phyloP scores from a whole-genome alignment of 192 early-diverging fungal species.

The Lobosporangium transversale region DNA sequence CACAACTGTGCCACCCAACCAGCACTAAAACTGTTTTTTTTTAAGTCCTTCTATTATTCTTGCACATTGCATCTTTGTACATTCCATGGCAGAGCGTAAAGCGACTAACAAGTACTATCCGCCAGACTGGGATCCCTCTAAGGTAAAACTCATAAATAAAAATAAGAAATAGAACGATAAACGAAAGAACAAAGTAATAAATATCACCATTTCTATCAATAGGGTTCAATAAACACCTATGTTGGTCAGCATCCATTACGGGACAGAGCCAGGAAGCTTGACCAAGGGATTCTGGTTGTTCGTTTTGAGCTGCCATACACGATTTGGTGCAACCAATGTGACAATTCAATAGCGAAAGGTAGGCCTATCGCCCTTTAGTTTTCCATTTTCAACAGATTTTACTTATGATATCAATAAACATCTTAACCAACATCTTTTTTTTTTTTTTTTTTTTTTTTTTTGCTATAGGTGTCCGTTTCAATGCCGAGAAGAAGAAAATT shows the following conservation, averaged over 20 bases:
- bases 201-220: not conserved
- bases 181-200: too few relatives aligned
- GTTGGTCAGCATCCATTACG: conserved; percentile 91
- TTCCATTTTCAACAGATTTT: not conserved
- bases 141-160: too few relatives aligned
- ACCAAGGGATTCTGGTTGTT: conserved; percentile 89
- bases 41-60: too few relatives aligned
- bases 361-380: too few relatives aligned
- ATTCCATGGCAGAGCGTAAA: conserved; percentile 50
- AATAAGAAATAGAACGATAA: too few relatives aligned
- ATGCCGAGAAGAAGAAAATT: conserved; percentile 94
- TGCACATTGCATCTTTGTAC: too few relatives aligned
- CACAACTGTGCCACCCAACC: too few relatives aligned
- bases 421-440: not conserved
- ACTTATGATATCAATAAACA: not conserved
- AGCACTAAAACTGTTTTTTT: too few relatives aligned
- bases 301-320: conserved; percentile 92
- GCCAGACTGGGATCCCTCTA: conserved; percentile 92
- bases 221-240: conserved; percentile 88
- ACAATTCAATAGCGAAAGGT: conserved; percentile 87
- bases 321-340: conserved; percentile 91
- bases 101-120: conserved; percentile 87
- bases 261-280: conserved; percentile 86
- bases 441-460: not conserved
- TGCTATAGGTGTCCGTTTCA: conserved; percentile 83